A percentile compares a stretch with the other conserved stretches of the same genome.
Conservation (phyloP, 1,139 yeast genomes). For the Saccharomycopsis hybrid region DNA sequence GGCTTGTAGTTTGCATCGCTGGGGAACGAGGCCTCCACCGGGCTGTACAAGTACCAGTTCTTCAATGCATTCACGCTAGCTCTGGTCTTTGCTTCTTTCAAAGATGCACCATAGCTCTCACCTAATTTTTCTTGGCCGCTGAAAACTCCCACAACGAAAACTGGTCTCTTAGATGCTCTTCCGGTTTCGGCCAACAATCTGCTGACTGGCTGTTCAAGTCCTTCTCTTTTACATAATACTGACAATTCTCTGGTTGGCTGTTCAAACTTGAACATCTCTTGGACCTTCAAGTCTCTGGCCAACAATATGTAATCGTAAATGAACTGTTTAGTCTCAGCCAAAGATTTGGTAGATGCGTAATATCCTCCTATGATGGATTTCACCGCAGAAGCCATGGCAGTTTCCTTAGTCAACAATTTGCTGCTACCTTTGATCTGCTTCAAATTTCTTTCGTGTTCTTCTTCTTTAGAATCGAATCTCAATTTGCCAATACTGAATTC, state of each 20-base stretch:
- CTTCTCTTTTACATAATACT: conserved; percentile 70
- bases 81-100: conserved; percentile 86
- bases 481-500: conserved; percentile 59
- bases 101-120: conserved; percentile 91
- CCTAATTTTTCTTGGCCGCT: conserved; percentile 79
- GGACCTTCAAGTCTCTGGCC: conserved; percentile 72
- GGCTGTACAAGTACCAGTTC: conserved; percentile 87
- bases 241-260: conserved; percentile 85
- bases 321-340: conserved; percentile 54
- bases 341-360: conserved; percentile 57
- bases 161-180: conserved; percentile 75
- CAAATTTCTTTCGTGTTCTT: conserved; percentile 10
- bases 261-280: conserved; percentile 68
- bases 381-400: conserved; percentile 47
- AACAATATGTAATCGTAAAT: conserved; percentile 60
- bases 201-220: conserved; percentile 68
- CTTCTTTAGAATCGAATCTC: conserved; percentile 37
- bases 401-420: conserved; percentile 22
- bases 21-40: conserved; percentile 55
- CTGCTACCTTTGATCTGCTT: conserved; percentile 26
- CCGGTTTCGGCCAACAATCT: conserved; percentile 92
- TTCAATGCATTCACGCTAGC: conserved; percentile 88
- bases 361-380: conserved; percentile 69
- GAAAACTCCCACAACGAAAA: conserved; percentile 87
- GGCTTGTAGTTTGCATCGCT: conserved; percentile 41